Conservation (phyloP, 1,284 basidiomycete genomes). For the Schizophyllum commune region DNA sequence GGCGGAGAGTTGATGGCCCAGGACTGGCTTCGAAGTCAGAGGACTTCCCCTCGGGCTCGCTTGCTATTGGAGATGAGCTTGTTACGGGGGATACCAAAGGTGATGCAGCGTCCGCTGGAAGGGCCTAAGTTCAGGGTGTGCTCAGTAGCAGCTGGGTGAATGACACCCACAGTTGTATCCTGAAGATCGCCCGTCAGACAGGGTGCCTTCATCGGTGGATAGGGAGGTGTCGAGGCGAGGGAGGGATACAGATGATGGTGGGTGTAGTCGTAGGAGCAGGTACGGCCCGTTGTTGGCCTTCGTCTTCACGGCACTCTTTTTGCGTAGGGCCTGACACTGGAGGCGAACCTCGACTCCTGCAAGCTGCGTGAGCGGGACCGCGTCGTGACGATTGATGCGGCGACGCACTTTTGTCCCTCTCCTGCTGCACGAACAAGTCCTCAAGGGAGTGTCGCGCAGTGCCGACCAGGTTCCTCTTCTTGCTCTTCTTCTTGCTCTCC, state of each 20-base stretch:
- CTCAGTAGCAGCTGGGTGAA: neutral
- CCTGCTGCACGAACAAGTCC: slow-evolving; percentile 43
- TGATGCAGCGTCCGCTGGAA: neutral
- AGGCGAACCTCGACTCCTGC: slow-evolving; percentile 34
- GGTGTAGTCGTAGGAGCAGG: slow-evolving; percentile 8
- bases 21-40: neutral
- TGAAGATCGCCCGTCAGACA: neutral
- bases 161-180: neutral
- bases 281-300: neutral
- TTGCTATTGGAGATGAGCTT: neutral
- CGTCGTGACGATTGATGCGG: slow-evolving; percentile 1
- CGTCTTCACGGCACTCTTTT: neutral
- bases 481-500: slow-evolving; percentile 50
- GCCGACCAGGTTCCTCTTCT: slow-evolving; percentile 45
- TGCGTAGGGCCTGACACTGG: slow-evolving; percentile 17
- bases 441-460: slow-evolving; percentile 37
- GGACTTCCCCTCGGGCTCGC: neutral
- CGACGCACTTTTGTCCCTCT: slow-evolving; percentile 34
- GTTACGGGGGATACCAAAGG: neutral
- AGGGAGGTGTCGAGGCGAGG: neutral
- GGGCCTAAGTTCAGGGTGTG: neutral
- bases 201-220: neutral
- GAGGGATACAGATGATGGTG: slow-evolving; percentile 1
- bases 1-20: slow-evolving; percentile 7
- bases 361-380: slow-evolving; percentile 5